Evolutionary conservation across 306 rosid genomes (phyloP).

Genomic region (apple (Malus domestica)): DNA sequence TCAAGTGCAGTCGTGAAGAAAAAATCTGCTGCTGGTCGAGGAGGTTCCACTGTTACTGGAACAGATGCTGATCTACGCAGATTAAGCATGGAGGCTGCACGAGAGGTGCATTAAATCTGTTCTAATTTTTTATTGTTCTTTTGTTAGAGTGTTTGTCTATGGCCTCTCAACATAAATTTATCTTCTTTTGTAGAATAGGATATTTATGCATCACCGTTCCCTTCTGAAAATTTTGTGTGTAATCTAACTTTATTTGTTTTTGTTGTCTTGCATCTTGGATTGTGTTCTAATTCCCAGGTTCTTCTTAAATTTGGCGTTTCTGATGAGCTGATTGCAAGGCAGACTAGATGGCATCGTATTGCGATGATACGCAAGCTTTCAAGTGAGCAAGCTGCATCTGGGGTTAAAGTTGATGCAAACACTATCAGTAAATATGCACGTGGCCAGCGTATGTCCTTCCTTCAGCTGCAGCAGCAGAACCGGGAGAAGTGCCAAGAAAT

Average conservation of each 20-base stretch:
- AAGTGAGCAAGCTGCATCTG: slow-evolving; percentile 96
- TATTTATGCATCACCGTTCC: not conserved
- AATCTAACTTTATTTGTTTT: not conserved
- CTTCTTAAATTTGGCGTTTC: slow-evolving; percentile 88
- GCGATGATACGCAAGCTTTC: slow-evolving; percentile 99
- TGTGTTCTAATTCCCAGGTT: slow-evolving; percentile 47
- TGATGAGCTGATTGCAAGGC: slow-evolving; percentile 79
- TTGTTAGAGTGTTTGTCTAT: not conserved
- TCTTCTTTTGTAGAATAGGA: not conserved
- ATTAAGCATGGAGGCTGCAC: slow-evolving; percentile 99
- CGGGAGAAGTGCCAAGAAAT: slow-evolving; percentile 97
- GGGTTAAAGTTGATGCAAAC: slow-evolving; percentile 90
- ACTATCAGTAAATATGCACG: slow-evolving; percentile 96
- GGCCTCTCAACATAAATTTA: not conserved
- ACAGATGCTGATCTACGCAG: slow-evolving; percentile 99
- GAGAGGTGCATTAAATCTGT: slow-evolving; percentile 50
- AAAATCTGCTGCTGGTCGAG: slow-evolving; percentile 61
- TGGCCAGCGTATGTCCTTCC: slow-evolving; percentile 97
- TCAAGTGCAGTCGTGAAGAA: slow-evolving; percentile 72
- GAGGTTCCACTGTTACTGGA: slow-evolving; percentile 91
- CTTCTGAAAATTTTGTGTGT: not conserved
- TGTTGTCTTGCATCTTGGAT: slow-evolving; percentile 14
- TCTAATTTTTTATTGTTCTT: not conserved
- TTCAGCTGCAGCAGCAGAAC: slow-evolving; percentile 97
- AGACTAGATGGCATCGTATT: slow-evolving; percentile 98